phyloP scores from a whole-genome alignment of 495 filamentous ascomycete genomes.

The Parathielavia appendiculata region DNA sequence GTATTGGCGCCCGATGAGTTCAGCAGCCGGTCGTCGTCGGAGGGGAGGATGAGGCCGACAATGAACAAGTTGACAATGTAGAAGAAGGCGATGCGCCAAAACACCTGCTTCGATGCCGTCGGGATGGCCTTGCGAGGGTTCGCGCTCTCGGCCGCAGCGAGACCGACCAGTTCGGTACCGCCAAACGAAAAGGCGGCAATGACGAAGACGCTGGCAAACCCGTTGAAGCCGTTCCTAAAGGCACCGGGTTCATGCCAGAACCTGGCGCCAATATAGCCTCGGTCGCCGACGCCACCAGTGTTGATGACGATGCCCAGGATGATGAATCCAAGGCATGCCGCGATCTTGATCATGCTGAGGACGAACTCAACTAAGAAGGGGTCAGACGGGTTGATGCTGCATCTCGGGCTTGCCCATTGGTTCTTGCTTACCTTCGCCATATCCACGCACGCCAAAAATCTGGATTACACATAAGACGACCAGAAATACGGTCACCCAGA shows the following conservation, averaged over 20 bases:
- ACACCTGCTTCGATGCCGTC: conserved; percentile 70
- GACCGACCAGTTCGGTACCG: conserved; percentile 67
- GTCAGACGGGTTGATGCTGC: conserved; percentile 26
- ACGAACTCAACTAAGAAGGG: conserved; percentile 36
- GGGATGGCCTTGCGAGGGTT: conserved; percentile 75
- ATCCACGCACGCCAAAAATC: conserved; percentile 61
- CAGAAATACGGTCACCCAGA: conserved; percentile 57
- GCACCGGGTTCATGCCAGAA: conserved; percentile 56
- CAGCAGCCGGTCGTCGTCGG: conserved; percentile 39
- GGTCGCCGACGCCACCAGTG: conserved; percentile 53
- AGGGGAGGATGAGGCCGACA: conserved; percentile 50
- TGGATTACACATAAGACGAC: conserved; percentile 50
- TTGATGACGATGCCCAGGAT: conserved; percentile 49
- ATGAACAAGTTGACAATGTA: conserved; percentile 62
- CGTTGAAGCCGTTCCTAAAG: conserved; percentile 64
- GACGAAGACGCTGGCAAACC: conserved; percentile 61
- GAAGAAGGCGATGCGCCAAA: conserved; percentile 84
- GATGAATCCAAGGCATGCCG: conserved; percentile 41
- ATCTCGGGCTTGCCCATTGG: conserved; percentile 25
- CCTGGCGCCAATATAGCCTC: conserved; percentile 57
- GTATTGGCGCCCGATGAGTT: conserved; percentile 40
- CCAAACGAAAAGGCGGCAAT: conserved; percentile 63
- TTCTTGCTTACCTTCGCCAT: conserved; percentile 34
- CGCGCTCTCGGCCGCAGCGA: conserved; percentile 74
- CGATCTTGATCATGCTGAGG: conserved; percentile 39